Evolutionary conservation across 768 basidiomycete species (phyloP).

Genomic region (Trametes gibbosa): DNA sequence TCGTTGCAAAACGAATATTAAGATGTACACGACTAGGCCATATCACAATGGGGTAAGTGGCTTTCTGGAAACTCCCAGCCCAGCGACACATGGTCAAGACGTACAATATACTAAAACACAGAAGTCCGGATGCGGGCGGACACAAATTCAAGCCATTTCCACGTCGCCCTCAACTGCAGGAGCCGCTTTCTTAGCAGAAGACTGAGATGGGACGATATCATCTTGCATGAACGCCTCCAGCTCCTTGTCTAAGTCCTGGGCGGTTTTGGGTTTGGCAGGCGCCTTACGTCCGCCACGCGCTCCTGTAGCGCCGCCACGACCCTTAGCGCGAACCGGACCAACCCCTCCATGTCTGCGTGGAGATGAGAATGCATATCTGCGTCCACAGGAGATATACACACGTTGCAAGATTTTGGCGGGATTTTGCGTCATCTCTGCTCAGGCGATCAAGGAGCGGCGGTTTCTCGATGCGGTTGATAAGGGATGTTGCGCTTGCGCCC

Average conservation of each 20-base stretch:
- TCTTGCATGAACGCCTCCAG: slow-evolving; percentile 85
- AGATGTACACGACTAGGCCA: neutral
- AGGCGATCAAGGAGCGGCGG: slow-evolving; percentile 68
- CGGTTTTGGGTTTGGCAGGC: slow-evolving; percentile 58
- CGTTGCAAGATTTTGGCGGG: neutral
- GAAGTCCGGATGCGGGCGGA: neutral
- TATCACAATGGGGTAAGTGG: neutral
- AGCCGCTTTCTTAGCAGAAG: slow-evolving; percentile 26
- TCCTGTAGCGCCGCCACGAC: slow-evolving; percentile 31
- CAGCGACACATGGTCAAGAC: neutral
- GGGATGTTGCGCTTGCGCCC: slow-evolving; percentile 43
- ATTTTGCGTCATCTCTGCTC: slow-evolving; percentile 41
- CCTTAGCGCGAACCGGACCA: slow-evolving; percentile 36
- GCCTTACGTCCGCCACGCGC: slow-evolving; percentile 11
- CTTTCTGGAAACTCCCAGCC: neutral
- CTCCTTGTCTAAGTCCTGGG: slow-evolving; percentile 84
- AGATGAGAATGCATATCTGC: neutral
- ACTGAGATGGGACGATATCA: slow-evolving; percentile 30
- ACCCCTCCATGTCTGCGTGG: slow-evolving; percentile 22
- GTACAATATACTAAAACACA: slow-evolving; percentile 7
- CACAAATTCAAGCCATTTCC: slow-evolving; percentile 17
- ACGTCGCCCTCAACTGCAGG: slow-evolving; percentile 15
- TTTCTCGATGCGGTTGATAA: slow-evolving; percentile 75
- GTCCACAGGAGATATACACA: neutral
- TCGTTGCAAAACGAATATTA: neutral